These are phyloP conservation scores for Phytophthora ohioensis DNA, from an alignment of 352 stramenopile species.

Conservation along the genomic window DNA sequence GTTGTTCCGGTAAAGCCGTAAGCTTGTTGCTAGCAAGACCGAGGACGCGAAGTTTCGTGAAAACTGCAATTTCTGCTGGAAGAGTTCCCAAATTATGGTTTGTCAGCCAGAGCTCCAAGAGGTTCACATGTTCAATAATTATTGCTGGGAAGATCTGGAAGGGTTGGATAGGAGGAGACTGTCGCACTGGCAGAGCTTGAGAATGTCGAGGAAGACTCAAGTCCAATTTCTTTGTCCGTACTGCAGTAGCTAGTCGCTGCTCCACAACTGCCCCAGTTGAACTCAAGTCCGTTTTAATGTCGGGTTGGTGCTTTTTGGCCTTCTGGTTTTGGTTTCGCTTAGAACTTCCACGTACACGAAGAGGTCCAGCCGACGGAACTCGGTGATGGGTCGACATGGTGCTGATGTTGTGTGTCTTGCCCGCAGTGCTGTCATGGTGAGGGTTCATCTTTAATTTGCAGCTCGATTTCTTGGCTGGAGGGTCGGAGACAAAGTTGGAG, in stretches of 20 bases:
- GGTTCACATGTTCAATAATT: slow-evolving; percentile 46
- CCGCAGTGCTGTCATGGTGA: slow-evolving; percentile 2
- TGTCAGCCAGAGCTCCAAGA: slow-evolving; percentile 72
- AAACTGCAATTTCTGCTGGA: slow-evolving; percentile 55
- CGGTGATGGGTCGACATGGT: slow-evolving; percentile 2
- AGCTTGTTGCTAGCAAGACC: slow-evolving; percentile 69
- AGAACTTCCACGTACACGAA: slow-evolving; percentile 16
- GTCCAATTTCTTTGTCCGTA: slow-evolving; percentile 47
- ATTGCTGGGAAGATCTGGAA: slow-evolving; percentile 55
- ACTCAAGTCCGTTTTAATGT: slow-evolving; percentile 2
- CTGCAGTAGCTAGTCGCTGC: slow-evolving; percentile 37
- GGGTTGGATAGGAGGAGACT: slow-evolving; percentile 6
- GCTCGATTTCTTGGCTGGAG: slow-evolving; percentile 1
- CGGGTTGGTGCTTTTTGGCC: slow-evolving; percentile 17
- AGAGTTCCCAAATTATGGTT: slow-evolving; percentile 61
- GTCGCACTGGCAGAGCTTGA: slow-evolving; percentile 2
- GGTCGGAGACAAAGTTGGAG: slow-evolving; percentile 1
- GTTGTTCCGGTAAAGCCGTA: slow-evolving; percentile 50
- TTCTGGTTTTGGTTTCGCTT: slow-evolving; percentile 31
- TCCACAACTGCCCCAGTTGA: slow-evolving; percentile 26
- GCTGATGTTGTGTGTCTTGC: slow-evolving; percentile 9
- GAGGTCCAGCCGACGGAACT: slow-evolving; percentile 2
- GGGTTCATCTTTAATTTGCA: slow-evolving; percentile 14
- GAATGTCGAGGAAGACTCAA: slow-evolving; percentile 40
- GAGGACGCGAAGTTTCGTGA: slow-evolving; percentile 61